Evolutionary conservation across 768 basidiomycete genomes (phyloP).

Genomic region (Cyclocybe cylindracea): DNA sequence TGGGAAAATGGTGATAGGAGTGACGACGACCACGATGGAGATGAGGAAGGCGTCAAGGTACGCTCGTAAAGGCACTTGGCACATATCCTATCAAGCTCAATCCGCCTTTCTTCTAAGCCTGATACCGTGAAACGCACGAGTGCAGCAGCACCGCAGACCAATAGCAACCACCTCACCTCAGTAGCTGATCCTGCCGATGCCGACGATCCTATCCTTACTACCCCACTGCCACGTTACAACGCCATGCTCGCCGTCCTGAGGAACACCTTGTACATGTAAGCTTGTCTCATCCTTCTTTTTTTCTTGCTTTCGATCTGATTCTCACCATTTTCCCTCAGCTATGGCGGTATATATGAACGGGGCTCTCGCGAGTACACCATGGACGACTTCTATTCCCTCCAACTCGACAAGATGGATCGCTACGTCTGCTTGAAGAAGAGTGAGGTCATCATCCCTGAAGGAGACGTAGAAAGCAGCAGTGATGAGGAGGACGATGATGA

Average conservation of each 20-base stretch:
- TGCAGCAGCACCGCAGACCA: no score
- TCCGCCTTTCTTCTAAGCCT: no score
- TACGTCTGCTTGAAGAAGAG: slow-evolving; percentile 74
- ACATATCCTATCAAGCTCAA: not conserved
- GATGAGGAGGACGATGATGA: slow-evolving; percentile 61
- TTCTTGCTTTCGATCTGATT: not conserved
- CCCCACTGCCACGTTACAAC: slow-evolving; percentile 79
- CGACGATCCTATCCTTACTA: slow-evolving; percentile 65
- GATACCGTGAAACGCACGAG: not conserved
- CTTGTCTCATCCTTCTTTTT: slow-evolving; percentile 3
- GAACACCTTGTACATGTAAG: slow-evolving; percentile 86
- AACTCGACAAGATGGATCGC: slow-evolving; percentile 82
- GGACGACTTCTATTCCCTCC: slow-evolving; percentile 82
- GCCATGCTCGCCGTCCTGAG: slow-evolving; percentile 84
- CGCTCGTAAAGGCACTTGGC: not conserved
- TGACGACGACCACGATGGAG: slow-evolving; percentile 10
- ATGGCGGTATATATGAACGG: slow-evolving; percentile 87
- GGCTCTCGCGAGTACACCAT: slow-evolving; percentile 85
- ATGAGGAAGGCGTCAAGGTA: not conserved
- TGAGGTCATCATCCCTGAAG: slow-evolving; percentile 59
- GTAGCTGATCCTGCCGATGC: slow-evolving; percentile 37
- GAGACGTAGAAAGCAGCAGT: slow-evolving; percentile 62
- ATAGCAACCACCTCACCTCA: no score
- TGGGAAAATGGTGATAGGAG: slow-evolving; percentile 17
- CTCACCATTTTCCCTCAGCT: slow-evolving; percentile 40